Conservation (phyloP, 768 basidiomycete genomes). For the Leccinellum luteum region DNA sequence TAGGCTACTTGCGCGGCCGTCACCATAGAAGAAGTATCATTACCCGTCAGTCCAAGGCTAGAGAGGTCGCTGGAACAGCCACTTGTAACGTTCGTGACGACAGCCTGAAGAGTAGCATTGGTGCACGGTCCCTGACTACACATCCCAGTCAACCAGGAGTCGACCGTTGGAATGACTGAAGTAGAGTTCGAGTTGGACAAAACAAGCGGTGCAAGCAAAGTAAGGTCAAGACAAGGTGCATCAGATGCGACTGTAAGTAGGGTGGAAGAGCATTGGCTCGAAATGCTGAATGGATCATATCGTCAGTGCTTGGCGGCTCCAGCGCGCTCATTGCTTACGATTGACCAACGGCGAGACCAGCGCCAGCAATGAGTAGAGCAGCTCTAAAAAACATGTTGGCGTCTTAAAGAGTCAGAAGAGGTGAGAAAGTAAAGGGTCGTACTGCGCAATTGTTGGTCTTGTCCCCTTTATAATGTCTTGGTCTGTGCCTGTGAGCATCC, state of each 20-base stretch:
- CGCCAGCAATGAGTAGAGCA: constrained; percentile 30
- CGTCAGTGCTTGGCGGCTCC: not conserved
- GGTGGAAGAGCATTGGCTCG: constrained; percentile 44
- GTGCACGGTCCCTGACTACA: constrained; percentile 54
- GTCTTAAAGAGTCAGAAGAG: not conserved
- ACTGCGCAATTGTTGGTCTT: constrained; percentile 6
- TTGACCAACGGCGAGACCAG: constrained; percentile 41
- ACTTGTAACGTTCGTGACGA: constrained; percentile 51
- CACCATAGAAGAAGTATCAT: constrained; percentile 25
- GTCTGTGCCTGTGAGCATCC: not conserved
- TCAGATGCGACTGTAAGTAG: constrained; percentile 42
- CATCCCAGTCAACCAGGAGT: constrained; percentile 59
- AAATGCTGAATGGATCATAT: constrained; percentile 1
- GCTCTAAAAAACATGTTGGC: constrained; percentile 25
- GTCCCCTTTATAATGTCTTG: constrained; percentile 14
- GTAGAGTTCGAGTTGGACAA: constrained; percentile 22
- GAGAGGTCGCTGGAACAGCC: constrained; percentile 47
- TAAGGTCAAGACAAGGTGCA: constrained; percentile 41
- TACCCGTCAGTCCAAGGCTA: constrained; percentile 20
- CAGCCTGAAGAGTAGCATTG: constrained; percentile 54
- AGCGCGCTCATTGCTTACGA: constrained; percentile 33
- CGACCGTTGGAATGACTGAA: constrained; percentile 42
- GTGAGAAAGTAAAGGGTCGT: not conserved
- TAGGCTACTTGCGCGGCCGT: constrained; percentile 50
- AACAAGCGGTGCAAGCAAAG: constrained; percentile 29